Conservation (phyloP, 768 basidiomycete genomes). For the Suillus sp. region DNA sequence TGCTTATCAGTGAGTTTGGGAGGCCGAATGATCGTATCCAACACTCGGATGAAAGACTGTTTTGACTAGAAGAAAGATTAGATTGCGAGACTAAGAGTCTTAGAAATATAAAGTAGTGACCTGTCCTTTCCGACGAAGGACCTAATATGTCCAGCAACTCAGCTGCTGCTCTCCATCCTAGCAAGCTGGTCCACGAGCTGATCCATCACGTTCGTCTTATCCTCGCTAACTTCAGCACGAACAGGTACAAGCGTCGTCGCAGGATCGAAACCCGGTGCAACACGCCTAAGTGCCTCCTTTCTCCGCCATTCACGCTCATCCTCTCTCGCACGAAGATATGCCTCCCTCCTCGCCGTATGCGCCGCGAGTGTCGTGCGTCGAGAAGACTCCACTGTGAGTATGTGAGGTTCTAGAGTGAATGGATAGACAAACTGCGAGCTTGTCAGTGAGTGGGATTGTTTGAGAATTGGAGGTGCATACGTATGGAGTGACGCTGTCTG, state of each 20-base stretch:
- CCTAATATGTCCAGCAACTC: background rate
- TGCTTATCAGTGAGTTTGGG: background rate
- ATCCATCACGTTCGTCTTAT: slow-evolving; percentile 67
- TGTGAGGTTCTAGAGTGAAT: slow-evolving; percentile 88
- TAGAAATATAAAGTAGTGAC: background rate
- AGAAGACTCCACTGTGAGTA: slow-evolving; percentile 73
- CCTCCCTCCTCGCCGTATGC: slow-evolving; percentile 66
- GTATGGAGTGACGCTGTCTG: slow-evolving; percentile 87
- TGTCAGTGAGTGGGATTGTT: slow-evolving; percentile 9
- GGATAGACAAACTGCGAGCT: slow-evolving; percentile 89
- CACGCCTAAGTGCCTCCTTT: slow-evolving; percentile 66
- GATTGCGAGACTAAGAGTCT: background rate
- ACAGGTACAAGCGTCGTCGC: slow-evolving; percentile 48
- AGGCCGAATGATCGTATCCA: background rate
- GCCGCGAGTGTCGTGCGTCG: slow-evolving; percentile 68
- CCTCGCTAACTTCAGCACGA: slow-evolving; percentile 18
- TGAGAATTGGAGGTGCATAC: slow-evolving; percentile 44
- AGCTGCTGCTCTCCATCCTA: slow-evolving; percentile 48
- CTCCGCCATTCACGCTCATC: slow-evolving; percentile 72
- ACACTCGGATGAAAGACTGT: background rate
- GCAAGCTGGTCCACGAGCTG: slow-evolving; percentile 82
- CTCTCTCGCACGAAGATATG: slow-evolving; percentile 67
- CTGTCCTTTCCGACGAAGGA: background rate
- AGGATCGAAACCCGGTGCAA: slow-evolving; percentile 83
- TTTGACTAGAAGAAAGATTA: background rate